Evolutionary conservation across 1,139 yeast species (phyloP), one percentile per base, ranked within the genome.

Genomic region (Pichia sp.): DNA sequence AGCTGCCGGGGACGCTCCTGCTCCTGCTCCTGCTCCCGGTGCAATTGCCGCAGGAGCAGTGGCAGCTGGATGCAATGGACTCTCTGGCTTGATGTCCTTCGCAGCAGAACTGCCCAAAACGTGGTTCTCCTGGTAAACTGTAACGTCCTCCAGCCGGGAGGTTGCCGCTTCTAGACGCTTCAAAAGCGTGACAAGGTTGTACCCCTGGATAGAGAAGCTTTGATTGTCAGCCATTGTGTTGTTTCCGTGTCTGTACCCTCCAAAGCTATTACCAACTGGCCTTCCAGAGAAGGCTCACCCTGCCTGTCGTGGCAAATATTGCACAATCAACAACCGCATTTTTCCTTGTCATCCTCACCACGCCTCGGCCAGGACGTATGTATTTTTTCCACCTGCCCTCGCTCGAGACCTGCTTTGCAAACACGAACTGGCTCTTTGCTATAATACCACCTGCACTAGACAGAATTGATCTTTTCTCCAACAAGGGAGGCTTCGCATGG

Each of bases 131-230:
- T 88, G 96, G 68, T 80, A 85, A 56, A 87, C 80, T 29, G 96
- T 87, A 55, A 90, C 83, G 70, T 90, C 97, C 67, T 90, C 97
- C 65, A 90, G 81, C 52, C 97, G 81, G 13, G 96, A 86, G 13
- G 97, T 90, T 44, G 97, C 97, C 16, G 96, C 93, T 71, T 90
- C 97, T 64, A 90, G 75, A 77, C 81, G 70, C 67, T 89, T 89
- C 72, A 89, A 80, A 56, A 89, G 78, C 57, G 95, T 89, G 48
- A 87, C 88, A 59, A 89, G 78, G 68, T 87, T 89, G 74, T 85
- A 87, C 26, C 95, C 93, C 65, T 86, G 93, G 47, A 85, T 81
- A 63, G 81, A 81, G 68, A 81, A 79, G 66, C 65, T 57, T n/a
- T 50, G 54, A 15, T 54, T 54, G n/a, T 56, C 58, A 4, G 54